Conservation (phyloP, 1,284 basidiomycete species). For the Ustilago vetiveriae region DNA sequence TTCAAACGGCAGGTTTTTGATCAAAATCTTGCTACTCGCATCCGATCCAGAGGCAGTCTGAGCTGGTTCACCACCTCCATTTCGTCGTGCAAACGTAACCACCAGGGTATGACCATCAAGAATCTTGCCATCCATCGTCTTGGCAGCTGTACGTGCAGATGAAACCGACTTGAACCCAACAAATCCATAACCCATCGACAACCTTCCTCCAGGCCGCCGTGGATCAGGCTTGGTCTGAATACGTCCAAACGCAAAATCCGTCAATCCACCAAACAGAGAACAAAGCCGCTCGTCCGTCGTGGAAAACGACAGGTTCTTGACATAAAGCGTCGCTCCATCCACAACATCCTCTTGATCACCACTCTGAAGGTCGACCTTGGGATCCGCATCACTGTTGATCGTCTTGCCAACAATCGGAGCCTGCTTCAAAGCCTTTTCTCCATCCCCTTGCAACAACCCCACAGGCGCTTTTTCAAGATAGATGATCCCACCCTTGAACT, state of each 20-base stretch:
- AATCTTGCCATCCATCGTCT: constrained; percentile 81
- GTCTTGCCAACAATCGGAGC: constrained; percentile 47
- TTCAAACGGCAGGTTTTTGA: constrained; percentile 98
- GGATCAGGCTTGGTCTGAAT: constrained; percentile 91
- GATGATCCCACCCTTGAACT: constrained; percentile 86
- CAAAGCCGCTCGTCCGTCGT: constrained; percentile 82
- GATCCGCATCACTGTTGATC: too few species aligned
- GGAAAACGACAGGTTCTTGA: constrained; percentile 92
- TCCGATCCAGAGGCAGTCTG: too few species aligned
- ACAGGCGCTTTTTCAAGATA: constrained; percentile 91
- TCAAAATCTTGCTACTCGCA: constrained; percentile 76
- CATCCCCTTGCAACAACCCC: constrained; percentile 70
- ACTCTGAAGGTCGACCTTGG: too few species aligned
- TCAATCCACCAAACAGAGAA: constrained; percentile 78
- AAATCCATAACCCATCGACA: constrained; percentile 97
- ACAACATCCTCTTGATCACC: constrained; percentile 69
- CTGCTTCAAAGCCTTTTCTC: constrained; percentile 41
- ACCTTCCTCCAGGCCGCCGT: constrained; percentile 44
- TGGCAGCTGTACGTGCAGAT: constrained; percentile 79
- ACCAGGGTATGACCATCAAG: constrained; percentile 87
- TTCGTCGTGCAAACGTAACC: constrained; percentile 87
- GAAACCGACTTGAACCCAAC: constrained; percentile 85
- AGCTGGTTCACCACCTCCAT: too few species aligned
- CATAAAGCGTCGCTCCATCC: constrained; percentile 84
- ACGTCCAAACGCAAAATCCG: constrained; percentile 85